phyloP scores from a whole-genome alignment of 2,329 filamentous ascomycete genomes.

The Cordyceps fumosorosea region DNA sequence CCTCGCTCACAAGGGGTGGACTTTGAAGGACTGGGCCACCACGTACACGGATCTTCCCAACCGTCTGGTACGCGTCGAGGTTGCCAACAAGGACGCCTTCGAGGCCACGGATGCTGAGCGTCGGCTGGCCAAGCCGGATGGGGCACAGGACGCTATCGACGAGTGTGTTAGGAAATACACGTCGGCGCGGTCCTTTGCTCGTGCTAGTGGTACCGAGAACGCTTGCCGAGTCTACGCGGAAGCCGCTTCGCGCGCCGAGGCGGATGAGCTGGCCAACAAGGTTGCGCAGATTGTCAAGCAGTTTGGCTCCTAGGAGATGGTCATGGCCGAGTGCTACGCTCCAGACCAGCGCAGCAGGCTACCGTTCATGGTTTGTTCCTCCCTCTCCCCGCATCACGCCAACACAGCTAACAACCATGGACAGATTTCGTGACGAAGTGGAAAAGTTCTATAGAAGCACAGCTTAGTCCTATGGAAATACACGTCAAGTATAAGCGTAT shows the following conservation, averaged over 20 bases:
- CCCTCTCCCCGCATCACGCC: too few species aligned
- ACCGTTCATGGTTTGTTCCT: too few species aligned
- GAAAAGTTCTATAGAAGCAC: too few species aligned
- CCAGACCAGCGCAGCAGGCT: too few species aligned
- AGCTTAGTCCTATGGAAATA: too few species aligned
- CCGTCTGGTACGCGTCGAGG: slow-evolving; percentile 87
- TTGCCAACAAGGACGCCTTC: slow-evolving; percentile 82
- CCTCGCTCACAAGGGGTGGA: slow-evolving; percentile 90
- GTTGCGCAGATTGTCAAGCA: slow-evolving; percentile 71
- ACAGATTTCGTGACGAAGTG: too few species aligned
- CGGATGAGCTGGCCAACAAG: slow-evolving; percentile 81
- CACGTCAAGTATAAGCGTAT: too few species aligned
- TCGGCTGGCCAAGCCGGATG: slow-evolving; percentile 70
- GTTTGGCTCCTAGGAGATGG: slow-evolving; percentile 28
- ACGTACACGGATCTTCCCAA: slow-evolving; percentile 95
- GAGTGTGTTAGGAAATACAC: slow-evolving; percentile 83
- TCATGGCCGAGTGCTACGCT: too few species aligned
- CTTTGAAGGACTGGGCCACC: slow-evolving; percentile 80
- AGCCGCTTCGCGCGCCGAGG: slow-evolving; percentile 80
- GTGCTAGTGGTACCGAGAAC: slow-evolving; percentile 92
- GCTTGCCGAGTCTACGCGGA: slow-evolving; percentile 95
- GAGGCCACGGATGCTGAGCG: slow-evolving; percentile 89
- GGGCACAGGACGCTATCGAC: slow-evolving; percentile 82
- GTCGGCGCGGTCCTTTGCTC: slow-evolving; percentile 81
- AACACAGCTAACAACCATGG: too few species aligned